Percentiles rank a stretch among this genome's conserved stretches.
These are phyloP conservation scores for Rugonectria rugulosa DNA, from an alignment of 2,329 filamentous ascomycete genomes.

Conservation along the genomic window DNA sequence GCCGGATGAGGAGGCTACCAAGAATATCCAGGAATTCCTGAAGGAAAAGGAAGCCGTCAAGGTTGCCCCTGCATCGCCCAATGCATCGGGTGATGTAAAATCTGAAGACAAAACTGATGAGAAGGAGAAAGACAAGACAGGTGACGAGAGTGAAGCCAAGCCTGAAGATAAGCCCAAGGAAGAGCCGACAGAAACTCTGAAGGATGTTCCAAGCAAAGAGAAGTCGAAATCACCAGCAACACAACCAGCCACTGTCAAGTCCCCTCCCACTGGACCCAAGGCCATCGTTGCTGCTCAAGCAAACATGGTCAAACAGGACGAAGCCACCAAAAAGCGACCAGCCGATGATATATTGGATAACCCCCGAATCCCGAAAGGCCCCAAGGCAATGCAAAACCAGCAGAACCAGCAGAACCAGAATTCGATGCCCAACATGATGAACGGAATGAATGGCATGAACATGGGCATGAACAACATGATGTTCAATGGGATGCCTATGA, in stretches of 20 bases:
- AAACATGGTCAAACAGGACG: conserved; percentile 41
- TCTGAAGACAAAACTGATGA: conserved; percentile 30
- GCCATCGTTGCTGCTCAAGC: conserved; percentile 35
- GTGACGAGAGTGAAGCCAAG: conserved; percentile 49
- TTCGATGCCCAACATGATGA: conserved; percentile 57
- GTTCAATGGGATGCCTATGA: conserved; percentile 47
- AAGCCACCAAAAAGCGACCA: conserved; percentile 76
- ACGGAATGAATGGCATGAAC: conserved; percentile 52
- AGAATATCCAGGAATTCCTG: conserved; percentile 80
- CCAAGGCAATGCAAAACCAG: conserved; percentile 70
- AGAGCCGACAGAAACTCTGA: conserved; percentile 26
- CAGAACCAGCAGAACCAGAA: conserved; percentile 53
- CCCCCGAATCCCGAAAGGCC: conserved; percentile 69
- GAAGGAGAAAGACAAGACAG: conserved; percentile 34
- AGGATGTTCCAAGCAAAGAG: conserved; percentile 35
- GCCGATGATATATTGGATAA: conserved; percentile 76
- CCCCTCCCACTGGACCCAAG: conserved; percentile 43
- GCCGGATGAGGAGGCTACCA: conserved; percentile 78
- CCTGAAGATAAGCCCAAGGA: conserved; percentile 46
- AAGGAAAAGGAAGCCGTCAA: conserved; percentile 64
- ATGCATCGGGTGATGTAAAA: conserved; percentile 32
- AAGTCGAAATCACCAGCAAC: conserved; percentile 47
- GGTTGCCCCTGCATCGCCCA: conserved; percentile 46
- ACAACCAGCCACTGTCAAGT: conserved; percentile 32
- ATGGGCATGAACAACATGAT: conserved; percentile 50